Conservation (phyloP, 441 rosid genomes). For the Pelargonium citronellum region DNA sequence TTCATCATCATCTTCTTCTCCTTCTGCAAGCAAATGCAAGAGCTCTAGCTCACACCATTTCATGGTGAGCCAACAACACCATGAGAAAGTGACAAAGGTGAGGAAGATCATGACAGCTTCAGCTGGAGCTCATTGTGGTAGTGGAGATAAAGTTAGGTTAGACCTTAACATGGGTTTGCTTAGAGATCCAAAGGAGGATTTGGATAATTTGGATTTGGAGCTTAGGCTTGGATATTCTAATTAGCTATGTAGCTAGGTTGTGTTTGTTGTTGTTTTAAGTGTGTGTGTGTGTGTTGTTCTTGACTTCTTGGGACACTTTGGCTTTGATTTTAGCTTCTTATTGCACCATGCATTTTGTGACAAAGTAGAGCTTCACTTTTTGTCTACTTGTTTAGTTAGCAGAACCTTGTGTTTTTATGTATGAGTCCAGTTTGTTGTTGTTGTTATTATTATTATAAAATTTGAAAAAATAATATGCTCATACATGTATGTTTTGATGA, state of each 20-base stretch:
- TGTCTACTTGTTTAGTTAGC: too few species aligned
- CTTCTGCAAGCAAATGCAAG: too few species aligned
- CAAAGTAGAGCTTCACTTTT: too few species aligned
- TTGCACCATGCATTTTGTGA: neutral
- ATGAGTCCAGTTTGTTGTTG: too few species aligned
- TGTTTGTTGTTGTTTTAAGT: neutral
- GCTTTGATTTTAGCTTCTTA: constrained; percentile 11
- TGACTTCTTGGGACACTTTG: neutral
- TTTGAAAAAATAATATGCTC: too few species aligned
- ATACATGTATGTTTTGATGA: too few species aligned
- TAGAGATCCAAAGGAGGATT: constrained; percentile 30
- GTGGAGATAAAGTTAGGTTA: constrained; percentile 19
- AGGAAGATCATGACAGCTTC: neutral
- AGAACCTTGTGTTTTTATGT: too few species aligned
- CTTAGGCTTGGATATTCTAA: constrained; percentile 36
- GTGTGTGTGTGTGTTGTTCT: neutral
- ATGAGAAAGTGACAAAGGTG: neutral
- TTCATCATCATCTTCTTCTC: constrained; percentile 20
- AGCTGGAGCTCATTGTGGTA: constrained; percentile 11
- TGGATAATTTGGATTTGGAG: constrained; percentile 37
- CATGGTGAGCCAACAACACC: constrained; percentile 1
- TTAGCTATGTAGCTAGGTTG: neutral
- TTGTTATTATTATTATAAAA: too few species aligned
- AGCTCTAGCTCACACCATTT: too few species aligned
- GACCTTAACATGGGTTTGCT: constrained; percentile 31